Evolutionary conservation across 2,329 filamentous ascomycete species (phyloP), one percentile per base, ranked within the genome.

Genomic region (Reticulascus tulasneorum): DNA sequence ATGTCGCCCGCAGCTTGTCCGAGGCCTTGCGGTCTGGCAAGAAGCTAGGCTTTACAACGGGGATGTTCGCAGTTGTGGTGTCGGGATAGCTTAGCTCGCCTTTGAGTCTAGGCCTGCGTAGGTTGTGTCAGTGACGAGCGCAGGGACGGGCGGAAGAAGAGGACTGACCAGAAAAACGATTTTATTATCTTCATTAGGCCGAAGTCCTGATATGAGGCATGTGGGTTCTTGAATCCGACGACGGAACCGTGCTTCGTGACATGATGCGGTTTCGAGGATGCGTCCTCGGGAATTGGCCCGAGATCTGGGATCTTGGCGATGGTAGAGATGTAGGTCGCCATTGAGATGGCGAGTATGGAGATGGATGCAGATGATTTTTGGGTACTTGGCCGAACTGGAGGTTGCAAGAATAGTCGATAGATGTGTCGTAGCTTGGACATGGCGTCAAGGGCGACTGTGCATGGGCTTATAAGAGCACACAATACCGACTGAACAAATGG

Each of bases 1-100:
- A 96, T 25, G 91, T 97, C 22, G 90, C 86, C 35, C 89, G 80
- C 17, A 97, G 73, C 25, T 75, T 70, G 13, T 60, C 51, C 10
- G 63, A 64, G 10, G 73, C 76, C 5, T 71, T 61, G 36, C 86
- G 77, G 11, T 66, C 66, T 2, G 77, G 61, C 9, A 86, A 70
- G 59, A 91, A 91, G 5, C 68, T 53, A 0, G 88, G 86, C 43
- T 73, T 75, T 37, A 71, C 73, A 13, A 91, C 77, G 4, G 76
- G 64, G 9, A 93, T 78, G 0, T 80, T 80, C 9, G 82, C 77
- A 17, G 75, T 73, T 9, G 73, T 73, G 7, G 80, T 81, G 52
- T 86, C 71, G 19, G 85, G 83, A 2, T 27, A 44, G 9, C 59
- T 58, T 29, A 67, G 45, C 15, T 62, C 54, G 40, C 70, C 67